A percentile compares a stretch with the other conserved stretches of the same genome.
phyloP scores from a whole-genome alignment of 768 basidiomycete species.

The Trametes gibbosa region DNA sequence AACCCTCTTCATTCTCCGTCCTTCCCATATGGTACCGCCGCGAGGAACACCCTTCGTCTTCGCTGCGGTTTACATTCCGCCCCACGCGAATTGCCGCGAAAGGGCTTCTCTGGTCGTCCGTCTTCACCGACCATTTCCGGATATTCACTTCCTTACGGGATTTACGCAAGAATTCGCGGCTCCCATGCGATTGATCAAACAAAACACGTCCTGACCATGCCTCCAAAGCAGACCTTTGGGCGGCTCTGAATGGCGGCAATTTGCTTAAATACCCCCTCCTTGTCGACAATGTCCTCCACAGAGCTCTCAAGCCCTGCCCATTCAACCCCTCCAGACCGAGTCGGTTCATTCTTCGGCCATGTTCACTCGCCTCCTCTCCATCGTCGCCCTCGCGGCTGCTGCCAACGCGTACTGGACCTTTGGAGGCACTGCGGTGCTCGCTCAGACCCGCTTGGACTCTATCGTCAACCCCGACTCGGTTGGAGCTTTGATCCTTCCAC shows the following conservation, averaged over 20 bases:
- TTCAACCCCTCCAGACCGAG: not conserved
- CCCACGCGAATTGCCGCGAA: not conserved
- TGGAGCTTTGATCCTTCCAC: not conserved
- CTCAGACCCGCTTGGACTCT: slow-evolving; percentile 15
- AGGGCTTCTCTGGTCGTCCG: not conserved
- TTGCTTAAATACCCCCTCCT: slow-evolving; percentile 4
- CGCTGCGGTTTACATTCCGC: slow-evolving; percentile 1
- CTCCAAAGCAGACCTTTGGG: not conserved
- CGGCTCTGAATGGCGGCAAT: not conserved
- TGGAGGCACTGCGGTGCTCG: slow-evolving; percentile 11
- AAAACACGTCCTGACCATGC: not conserved
- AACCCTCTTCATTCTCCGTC: not conserved
- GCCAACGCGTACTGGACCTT: slow-evolving; percentile 18
- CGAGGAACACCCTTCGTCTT: not conserved
- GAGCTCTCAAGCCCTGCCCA: not conserved
- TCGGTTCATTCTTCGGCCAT: not conserved
- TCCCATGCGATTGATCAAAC: not conserved
- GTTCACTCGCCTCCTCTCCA: slow-evolving; percentile 8
- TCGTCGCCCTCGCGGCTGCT: slow-evolving; percentile 8
- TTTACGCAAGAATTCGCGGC: not conserved
- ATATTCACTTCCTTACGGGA: not conserved
- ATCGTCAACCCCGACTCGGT: slow-evolving; percentile 14
- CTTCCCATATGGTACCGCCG: not conserved
- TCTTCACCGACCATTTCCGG: not conserved
- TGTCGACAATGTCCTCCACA: not conserved